Base-by-base conservation (phyloP, 495 filamentous ascomycete species). In the Hyaloscypha hepaticicola region DNA sequence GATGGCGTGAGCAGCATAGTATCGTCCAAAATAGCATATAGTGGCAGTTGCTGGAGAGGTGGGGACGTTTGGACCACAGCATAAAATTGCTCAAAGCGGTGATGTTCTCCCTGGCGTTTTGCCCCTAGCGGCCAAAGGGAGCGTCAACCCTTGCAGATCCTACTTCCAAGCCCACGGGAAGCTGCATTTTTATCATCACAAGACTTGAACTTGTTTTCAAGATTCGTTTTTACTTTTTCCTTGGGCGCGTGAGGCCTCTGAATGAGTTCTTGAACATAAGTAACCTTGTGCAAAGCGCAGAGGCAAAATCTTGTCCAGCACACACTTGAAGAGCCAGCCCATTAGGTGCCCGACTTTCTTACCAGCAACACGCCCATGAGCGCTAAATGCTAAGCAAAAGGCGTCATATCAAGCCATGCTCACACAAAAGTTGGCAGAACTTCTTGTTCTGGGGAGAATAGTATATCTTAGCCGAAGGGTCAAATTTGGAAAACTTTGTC, bases 1-100 rank as follows among this genome's bases (percentile, higher is more conserved):
- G 50, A 58, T 58, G 53, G 53, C 55, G 53, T 57, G 61, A 64
- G 55, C 52, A 58, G 59, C 22, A 22, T 19, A 25, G 9, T 52
- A 0, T 33, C 6, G 38, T 45, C 38, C 38, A 19, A 28, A 33
- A 27, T 57, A 33, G 28, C 27, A 29, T 24, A 12, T 29, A n/a
- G 25, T 29, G 19, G 8, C 25, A 24, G 27, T 21, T 57, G n/a
- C 21, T 28, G 26, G 25, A 14, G 21, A 57, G 53, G 53, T 57
- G 28, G 28, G 27, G 22, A 22, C 6, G 26, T 34, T 28, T 57
- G 6, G 53, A n/a, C 21, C 49, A 16, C 28, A 52, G 59, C 59
- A 61, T 51, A 53, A 22, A 41, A 24, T 56, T 63, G 14, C 60
- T 33, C 50, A 48, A 55, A 34, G 45, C 38, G 29, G 56, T 25